These are phyloP conservation scores for Moniliophthora roreri DNA, from an alignment of 1,284 basidiomycete genomes.

Conservation along the genomic window DNA sequence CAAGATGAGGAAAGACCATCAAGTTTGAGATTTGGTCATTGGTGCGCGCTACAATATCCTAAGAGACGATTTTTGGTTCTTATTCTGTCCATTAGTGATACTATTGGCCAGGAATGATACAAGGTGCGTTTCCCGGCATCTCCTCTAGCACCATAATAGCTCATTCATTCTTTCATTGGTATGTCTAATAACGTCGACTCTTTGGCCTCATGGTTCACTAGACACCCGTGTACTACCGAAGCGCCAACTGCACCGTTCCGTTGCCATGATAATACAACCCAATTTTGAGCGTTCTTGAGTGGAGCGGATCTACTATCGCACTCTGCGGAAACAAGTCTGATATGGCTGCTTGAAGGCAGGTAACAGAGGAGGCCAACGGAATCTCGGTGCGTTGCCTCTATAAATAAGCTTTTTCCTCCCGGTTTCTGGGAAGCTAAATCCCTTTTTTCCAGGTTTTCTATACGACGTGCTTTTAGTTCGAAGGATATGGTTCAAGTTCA, in stretches of 20 bases:
- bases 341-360: conserved; percentile 78
- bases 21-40: too few species aligned
- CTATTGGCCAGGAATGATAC: conserved; percentile 91
- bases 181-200: conserved; percentile 26
- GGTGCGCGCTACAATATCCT: too few species aligned
- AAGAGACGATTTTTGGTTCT: conserved; percentile 7
- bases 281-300: conserved; percentile 86
- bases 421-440: too few species aligned
- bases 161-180: conserved; percentile 43
- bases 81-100: conserved; percentile 62
- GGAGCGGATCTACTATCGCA: conserved; percentile 96
- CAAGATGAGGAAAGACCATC: too few species aligned
- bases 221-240: conserved; percentile 94
- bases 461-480: too few species aligned
- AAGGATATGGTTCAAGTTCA: too few species aligned
- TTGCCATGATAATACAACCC: conserved; percentile 90
- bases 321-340: conserved; percentile 96
- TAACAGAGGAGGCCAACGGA: conserved; percentile 78
- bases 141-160: conserved; percentile 21
- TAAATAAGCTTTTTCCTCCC: too few species aligned
- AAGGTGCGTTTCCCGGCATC: conserved; percentile 56
- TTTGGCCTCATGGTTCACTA: conserved; percentile 26
- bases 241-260: conserved; percentile 85
- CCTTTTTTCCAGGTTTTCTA: too few species aligned
- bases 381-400: too few species aligned